phyloP scores from a whole-genome alignment of 768 basidiomycete genomes.

The Grammothele lineata region DNA sequence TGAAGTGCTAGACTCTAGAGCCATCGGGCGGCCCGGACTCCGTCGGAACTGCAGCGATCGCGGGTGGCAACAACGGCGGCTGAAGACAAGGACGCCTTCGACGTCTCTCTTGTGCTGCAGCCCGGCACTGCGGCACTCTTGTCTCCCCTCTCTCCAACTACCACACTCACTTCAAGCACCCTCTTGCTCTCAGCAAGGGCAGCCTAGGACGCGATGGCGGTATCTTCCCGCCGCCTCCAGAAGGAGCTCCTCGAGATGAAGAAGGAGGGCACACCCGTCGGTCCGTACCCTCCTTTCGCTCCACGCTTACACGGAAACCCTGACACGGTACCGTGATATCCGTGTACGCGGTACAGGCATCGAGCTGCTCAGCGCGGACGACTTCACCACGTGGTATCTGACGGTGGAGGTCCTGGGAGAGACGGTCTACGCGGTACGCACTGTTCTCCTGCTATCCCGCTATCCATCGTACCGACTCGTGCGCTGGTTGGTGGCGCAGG shows the following conservation, averaged over 20 bases:
- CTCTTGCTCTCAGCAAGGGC: no score
- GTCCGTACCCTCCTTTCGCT: constrained; percentile 32
- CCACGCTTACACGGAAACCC: not conserved
- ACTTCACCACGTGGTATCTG: constrained; percentile 75
- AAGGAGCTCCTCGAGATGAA: constrained; percentile 72
- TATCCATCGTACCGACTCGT: not conserved
- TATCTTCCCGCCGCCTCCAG: constrained; percentile 44
- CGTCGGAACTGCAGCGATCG: no score
- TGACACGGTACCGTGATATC: not conserved
- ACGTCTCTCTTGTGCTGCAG: no score
- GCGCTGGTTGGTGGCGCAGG: constrained; percentile 35
- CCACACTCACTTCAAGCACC: no score
- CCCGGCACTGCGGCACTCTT: no score
- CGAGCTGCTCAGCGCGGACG: constrained; percentile 65
- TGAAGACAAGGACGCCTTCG: no score
- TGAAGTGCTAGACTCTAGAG: no score
- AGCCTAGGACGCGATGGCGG: no score
- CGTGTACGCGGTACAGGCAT: constrained; percentile 47
- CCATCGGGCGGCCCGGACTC: no score
- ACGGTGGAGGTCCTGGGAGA: constrained; percentile 83
- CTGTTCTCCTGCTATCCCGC: not conserved
- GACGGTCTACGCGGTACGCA: constrained; percentile 61
- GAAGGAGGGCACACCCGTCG: constrained; percentile 61
- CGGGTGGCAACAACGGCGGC: no score
- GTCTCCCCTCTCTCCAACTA: no score